Conservation (phyloP, 805 yeast genomes). For the Henningerozyma blattae region DNA sequence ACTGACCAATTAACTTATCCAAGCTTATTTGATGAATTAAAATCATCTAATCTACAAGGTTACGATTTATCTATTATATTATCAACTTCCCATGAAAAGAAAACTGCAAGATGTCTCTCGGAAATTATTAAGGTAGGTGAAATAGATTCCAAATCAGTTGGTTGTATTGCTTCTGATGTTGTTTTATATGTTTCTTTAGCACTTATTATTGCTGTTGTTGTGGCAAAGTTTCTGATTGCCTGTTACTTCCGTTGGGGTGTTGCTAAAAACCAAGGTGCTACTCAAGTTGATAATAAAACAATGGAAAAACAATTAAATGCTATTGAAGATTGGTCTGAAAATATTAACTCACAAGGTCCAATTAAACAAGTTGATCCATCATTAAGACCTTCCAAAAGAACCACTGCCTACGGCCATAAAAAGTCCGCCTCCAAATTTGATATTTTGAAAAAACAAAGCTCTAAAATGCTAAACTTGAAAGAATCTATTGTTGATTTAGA, state of each 20-base stretch:
- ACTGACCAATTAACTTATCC: constrained; percentile 64
- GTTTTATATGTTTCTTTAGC: constrained; percentile 73
- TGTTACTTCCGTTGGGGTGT: constrained; percentile 82
- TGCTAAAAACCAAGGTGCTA: constrained; percentile 73
- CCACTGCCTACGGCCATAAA: constrained; percentile 9
- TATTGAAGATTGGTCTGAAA: constrained; percentile 81
- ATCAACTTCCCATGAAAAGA: constrained; percentile 50
- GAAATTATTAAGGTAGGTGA: constrained; percentile 85
- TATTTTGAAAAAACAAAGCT: constrained; percentile 28
- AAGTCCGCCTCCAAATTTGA: constrained; percentile 21
- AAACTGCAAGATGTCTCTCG: constrained; percentile 67
- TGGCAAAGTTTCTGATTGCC: constrained; percentile 71
- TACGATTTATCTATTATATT: constrained; percentile 70
- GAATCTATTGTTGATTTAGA: constrained; percentile 8
- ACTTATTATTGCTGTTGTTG: constrained; percentile 72
- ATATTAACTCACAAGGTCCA: constrained; percentile 39
- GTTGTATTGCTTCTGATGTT: constrained; percentile 83
- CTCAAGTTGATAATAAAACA: constrained; percentile 41
- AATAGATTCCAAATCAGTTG: constrained; percentile 79
- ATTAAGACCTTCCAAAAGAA: constrained; percentile 36
- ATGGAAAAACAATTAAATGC: constrained; percentile 52
- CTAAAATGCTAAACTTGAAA: constrained; percentile 16
- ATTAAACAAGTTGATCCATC: constrained; percentile 38
- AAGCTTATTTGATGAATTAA: constrained; percentile 49
- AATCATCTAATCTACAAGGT: constrained; percentile 43